Base-by-base conservation (phyloP, 805 yeast species). In the Nakazawaea ernobii region DNA sequence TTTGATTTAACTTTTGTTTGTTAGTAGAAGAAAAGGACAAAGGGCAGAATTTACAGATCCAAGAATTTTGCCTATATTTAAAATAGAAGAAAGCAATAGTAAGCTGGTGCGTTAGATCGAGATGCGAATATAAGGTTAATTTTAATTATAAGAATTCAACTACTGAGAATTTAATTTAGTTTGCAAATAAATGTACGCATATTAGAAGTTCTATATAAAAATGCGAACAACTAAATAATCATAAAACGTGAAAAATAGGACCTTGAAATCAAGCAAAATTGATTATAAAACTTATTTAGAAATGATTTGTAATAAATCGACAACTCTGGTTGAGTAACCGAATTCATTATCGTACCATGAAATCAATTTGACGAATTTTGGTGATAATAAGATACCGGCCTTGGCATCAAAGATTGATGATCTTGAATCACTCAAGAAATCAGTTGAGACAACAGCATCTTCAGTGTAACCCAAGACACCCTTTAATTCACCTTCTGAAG, bases 321-420 rank as follows among this genome's bases (percentile, higher is more conserved):
- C 95, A 59, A 89, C 96, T 80, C 96, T 89, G 74, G 94, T 85
- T 62, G 95, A 86, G 86, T 89, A 89, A 70, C 96, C 96, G 77
- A 70, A 89, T 79, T 89, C 96, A 75, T 89, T 89, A 73, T 89
- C 96, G 82, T 89, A 89, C 96, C 96, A 89, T 53, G 95, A 79
- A 72, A 88, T 77, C 67, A 89, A 79, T 82, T 89, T 89, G 74
- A 87, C 94, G 71, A 89, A 89, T 63, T 83, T 81, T 68, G 89
- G 88, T 70, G 89, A 83, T 65, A 89, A 76, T 66, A 81, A 77
- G 73, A 88, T 86, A 76, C 96, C 95, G 55, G 96, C 96, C 76
- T 78, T 79, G 59, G 92, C 86, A 69, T 89, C 96, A 66, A 86
- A 89, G 79, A 86, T 86, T 50, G 94, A 85, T 45, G 96, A 88